Percentiles rank a stretch among this genome's conserved stretches.
Conservation (phyloP, 2,329 filamentous ascomycete species). For the Sclerotinia subarctica region DNA sequence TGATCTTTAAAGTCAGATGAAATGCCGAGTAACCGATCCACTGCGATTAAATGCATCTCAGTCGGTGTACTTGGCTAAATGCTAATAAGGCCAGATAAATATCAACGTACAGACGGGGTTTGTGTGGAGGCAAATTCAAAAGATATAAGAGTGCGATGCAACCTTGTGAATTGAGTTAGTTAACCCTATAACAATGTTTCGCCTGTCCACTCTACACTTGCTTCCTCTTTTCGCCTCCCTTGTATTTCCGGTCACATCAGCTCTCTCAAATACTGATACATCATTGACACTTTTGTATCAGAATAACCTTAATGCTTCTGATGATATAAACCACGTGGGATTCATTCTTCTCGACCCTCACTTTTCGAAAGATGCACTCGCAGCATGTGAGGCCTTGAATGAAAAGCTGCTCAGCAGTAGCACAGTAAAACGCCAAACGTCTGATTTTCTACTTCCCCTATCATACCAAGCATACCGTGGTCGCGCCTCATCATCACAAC, state of each 20-base stretch:
- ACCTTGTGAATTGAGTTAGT: not conserved
- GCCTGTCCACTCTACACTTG: not conserved
- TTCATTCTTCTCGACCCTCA: constrained; percentile 49
- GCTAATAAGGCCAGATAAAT: too few species aligned
- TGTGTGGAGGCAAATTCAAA: not conserved
- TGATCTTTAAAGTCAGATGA: not conserved
- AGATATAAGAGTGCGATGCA: constrained; percentile 4
- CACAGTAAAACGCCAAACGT: constrained; percentile 43
- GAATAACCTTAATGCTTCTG: constrained; percentile 53
- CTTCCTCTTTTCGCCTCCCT: not conserved
- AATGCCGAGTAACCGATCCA: not conserved
- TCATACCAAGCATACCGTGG: constrained; percentile 46
- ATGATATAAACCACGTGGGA: constrained; percentile 51
- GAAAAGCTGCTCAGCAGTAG: constrained; percentile 46
- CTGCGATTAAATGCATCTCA: not conserved
- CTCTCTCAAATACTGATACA: constrained; percentile 40
- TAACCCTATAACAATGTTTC: not conserved
- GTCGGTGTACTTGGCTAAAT: not conserved
- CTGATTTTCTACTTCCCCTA: constrained; percentile 46
- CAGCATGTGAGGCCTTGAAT: constrained; percentile 47
- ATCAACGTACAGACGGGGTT: not conserved
- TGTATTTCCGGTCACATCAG: not conserved
- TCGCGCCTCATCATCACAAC: constrained; percentile 38
- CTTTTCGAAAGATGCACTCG: constrained; percentile 39
- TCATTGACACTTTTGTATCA: constrained; percentile 52